Percentiles rank a stretch among this genome's conserved stretches.
phyloP scores from a whole-genome alignment of 2,329 filamentous ascomycete species.

The Cytospora piceae region DNA sequence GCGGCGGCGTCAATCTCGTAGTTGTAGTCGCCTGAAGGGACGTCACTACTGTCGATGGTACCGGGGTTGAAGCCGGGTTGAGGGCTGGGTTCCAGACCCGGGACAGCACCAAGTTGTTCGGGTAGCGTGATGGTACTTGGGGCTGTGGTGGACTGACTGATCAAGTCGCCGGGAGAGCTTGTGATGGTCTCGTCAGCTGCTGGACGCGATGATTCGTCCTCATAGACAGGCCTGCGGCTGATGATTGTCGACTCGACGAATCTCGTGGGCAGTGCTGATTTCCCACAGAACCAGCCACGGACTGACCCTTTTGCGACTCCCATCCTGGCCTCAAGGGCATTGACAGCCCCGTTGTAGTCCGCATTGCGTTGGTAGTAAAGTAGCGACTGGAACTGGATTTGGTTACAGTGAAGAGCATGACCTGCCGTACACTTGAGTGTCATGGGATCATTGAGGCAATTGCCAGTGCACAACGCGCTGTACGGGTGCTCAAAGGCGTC shows the following conservation, averaged over 20 bases:
- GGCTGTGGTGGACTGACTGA: background rate
- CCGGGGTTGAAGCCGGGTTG: background rate
- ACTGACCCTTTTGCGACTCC: background rate
- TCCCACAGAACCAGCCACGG: conserved; percentile 20
- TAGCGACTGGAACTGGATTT: conserved; percentile 17
- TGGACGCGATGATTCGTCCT: background rate
- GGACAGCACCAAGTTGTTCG: background rate
- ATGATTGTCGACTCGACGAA: background rate
- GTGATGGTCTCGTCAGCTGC: background rate
- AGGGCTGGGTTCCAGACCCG: background rate
- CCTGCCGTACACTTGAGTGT: conserved; percentile 20
- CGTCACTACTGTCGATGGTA: background rate
- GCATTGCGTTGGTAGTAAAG: background rate
- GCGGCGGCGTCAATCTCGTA: background rate
- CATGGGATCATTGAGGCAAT: conserved; percentile 15
- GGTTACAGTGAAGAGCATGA: background rate
- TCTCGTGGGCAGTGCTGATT: background rate
- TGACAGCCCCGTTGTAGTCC: background rate
- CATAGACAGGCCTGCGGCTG: background rate
- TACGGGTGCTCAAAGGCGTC: conserved; percentile 1
- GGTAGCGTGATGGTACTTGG: background rate
- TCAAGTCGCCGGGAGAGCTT: too few species aligned
- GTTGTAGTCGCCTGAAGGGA: background rate
- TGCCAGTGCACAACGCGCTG: conserved; percentile 15
- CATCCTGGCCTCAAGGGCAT: background rate